phyloP scores from a whole-genome alignment of 2,329 filamentous ascomycete species.

The Periconia digitata region DNA sequence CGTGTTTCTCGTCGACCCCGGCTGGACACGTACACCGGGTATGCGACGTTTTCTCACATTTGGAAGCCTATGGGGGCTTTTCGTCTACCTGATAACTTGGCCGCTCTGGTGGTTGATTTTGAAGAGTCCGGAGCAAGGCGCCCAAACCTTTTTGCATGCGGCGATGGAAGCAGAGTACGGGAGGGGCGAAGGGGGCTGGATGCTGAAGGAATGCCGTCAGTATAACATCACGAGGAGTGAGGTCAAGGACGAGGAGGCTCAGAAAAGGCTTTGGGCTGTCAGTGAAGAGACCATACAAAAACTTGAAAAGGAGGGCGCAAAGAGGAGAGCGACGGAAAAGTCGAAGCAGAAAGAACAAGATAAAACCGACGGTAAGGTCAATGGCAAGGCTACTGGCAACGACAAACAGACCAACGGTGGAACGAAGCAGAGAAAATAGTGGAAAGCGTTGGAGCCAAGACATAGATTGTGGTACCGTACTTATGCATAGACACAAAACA shows the following conservation, averaged over 20 bases:
- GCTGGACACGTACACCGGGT: constrained; percentile 80
- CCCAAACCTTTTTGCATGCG: constrained; percentile 83
- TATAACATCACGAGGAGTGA: constrained; percentile 72
- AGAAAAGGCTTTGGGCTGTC: constrained; percentile 86
- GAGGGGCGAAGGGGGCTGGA: constrained; percentile 65
- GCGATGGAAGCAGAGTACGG: constrained; percentile 77
- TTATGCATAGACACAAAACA: background rate
- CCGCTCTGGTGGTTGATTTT: constrained; percentile 82
- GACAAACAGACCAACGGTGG: constrained; percentile 12
- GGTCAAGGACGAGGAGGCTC: constrained; percentile 74
- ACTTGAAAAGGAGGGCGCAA: constrained; percentile 77
- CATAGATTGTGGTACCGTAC: background rate
- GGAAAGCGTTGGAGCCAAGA: constrained; percentile 5
- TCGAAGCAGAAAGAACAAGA: constrained; percentile 52
- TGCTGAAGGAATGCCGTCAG: constrained; percentile 88
- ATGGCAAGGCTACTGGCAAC: constrained; percentile 21
- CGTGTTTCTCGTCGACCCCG: constrained; percentile 86
- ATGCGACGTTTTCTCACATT: constrained; percentile 84
- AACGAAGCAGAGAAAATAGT: constrained; percentile 28
- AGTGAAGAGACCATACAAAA: constrained; percentile 78
- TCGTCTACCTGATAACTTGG: constrained; percentile 76
- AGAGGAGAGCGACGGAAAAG: constrained; percentile 61
- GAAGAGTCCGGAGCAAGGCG: constrained; percentile 80
- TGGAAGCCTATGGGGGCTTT: constrained; percentile 78
- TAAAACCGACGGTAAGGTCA: constrained; percentile 34